Evolutionary conservation across 1,284 basidiomycete species (phyloP), one percentile per base, ranked within the genome.

Genomic region (Leccinum griseonigrum): DNA sequence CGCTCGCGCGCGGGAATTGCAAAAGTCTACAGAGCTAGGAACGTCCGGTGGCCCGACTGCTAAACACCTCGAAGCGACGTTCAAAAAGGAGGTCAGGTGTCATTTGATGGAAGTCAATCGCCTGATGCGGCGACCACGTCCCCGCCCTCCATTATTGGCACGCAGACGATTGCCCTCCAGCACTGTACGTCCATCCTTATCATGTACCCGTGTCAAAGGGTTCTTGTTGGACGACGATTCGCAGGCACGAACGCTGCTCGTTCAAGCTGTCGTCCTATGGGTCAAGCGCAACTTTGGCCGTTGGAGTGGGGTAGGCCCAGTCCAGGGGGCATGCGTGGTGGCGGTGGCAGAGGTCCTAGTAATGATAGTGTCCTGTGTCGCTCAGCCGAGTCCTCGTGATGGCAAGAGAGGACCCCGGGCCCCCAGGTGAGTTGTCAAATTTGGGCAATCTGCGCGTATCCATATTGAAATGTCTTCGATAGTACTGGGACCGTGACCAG

Each of bases 201-300:
- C 64, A 90, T 97, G 84, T 93, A 97, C 70, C 81, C 96, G 50
- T 60, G 91, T 95, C 43, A 92, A 92, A 70, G 89, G 91, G 13
- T 89, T 92, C 74, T 77, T 97, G 46, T 97, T 98, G 22, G 22
- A 26, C 71, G 92, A 96, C 68, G 87, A 91, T 64, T 78, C 88
- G 3, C 84, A 91, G 60, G 90, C 92, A 9, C 87, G 97, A 14
- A 83, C 89, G 0, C 78, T 92, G 14, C 81, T 99, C 22, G 88
- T 97, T 6, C 96, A 97, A 60, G 88, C 90, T 31, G 86, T 98
- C 40, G 88, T 95, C 3, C 84, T 90, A 26, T 98, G 95, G 95
- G 90, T 98, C 67, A 97, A 95, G 71, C 95, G 95, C 0, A 91
- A 97, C 73, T 92, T 98, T 66, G 96, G 96, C n/a, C 82, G 85